Conservation (phyloP, 805 yeast species). For the Saccharomycodes ludwigii region DNA sequence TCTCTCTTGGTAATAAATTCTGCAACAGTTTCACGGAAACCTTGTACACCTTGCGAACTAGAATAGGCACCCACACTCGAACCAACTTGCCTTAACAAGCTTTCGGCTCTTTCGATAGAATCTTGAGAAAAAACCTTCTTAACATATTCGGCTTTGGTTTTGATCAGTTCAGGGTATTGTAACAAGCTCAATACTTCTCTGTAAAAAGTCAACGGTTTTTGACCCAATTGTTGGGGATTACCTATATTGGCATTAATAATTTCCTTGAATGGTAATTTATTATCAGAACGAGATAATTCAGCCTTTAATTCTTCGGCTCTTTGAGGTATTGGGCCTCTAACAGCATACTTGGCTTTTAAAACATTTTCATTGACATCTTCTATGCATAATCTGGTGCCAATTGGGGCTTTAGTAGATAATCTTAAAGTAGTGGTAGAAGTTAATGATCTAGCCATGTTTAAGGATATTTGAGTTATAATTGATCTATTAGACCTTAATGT, state of each 20-base stretch:
- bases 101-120: constrained; percentile 58
- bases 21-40: constrained; percentile 69
- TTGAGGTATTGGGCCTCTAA: constrained; percentile 87
- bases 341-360: constrained; percentile 86
- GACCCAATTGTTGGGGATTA: constrained; percentile 94
- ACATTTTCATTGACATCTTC: constrained; percentile 61
- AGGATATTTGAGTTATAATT: too few species aligned
- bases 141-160: constrained; percentile 16
- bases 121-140: constrained; percentile 40
- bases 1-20: constrained; percentile 70
- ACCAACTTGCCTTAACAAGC: constrained; percentile 41
- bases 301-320: constrained; percentile 75
- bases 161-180: constrained; percentile 69
- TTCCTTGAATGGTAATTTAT: constrained; percentile 58
- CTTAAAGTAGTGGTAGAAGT: too few species aligned
- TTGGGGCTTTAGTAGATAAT: constrained; percentile 22
- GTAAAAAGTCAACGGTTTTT: constrained; percentile 88
- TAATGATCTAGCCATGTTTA: too few species aligned
- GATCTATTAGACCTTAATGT: too few species aligned
- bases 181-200: constrained; percentile 78
- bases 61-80: constrained; percentile 95
- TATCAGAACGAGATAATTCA: constrained; percentile 41
- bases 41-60: constrained; percentile 75
- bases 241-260: constrained; percentile 92
- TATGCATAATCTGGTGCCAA: too few species aligned